These are phyloP conservation scores for Lathyrus sativus DNA, from an alignment of 306 rosid genomes.

Conservation along the genomic window DNA sequence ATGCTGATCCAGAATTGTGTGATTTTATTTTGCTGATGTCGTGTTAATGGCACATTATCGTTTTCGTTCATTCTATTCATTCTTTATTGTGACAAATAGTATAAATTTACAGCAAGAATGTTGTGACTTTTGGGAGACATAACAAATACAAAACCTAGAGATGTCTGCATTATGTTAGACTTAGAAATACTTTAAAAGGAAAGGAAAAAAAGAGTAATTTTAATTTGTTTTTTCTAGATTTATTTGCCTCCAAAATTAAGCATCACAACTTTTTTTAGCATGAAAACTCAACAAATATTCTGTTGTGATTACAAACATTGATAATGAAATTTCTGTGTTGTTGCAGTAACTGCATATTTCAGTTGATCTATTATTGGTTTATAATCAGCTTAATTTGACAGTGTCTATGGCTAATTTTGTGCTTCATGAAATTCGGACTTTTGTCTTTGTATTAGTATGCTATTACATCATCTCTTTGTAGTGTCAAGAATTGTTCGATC, in stretches of 20 bases:
- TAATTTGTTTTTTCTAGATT: neutral
- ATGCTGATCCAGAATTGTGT: slow-evolving; percentile 11
- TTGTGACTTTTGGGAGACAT: neutral
- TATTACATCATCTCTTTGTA: neutral
- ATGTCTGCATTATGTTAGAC: slow-evolving; percentile 4
- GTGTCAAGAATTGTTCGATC: neutral
- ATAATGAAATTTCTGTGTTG: neutral
- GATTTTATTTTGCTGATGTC: neutral
- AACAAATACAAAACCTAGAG: neutral
- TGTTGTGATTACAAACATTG: slow-evolving; percentile 1
- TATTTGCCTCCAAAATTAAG: neutral
- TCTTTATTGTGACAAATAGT: slow-evolving; percentile 3
- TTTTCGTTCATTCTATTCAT: slow-evolving; percentile 7
- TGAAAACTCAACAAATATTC: slow-evolving; percentile 11
- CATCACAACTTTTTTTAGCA: neutral
- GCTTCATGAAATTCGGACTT: too few species aligned
- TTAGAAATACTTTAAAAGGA: neutral
- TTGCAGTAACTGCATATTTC: neutral
- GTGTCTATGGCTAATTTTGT: too few species aligned
- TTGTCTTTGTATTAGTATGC: too few species aligned
- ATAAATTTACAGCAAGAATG: slow-evolving; percentile 5
- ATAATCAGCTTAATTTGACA: slow-evolving; percentile 9
- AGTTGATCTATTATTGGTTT: slow-evolving; percentile 17
- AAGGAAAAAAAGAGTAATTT: slow-evolving; percentile 8
- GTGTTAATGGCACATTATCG: neutral